Evolutionary conservation across 2,329 filamentous ascomycete species (phyloP).

Genomic region (Xylaria sp.): DNA sequence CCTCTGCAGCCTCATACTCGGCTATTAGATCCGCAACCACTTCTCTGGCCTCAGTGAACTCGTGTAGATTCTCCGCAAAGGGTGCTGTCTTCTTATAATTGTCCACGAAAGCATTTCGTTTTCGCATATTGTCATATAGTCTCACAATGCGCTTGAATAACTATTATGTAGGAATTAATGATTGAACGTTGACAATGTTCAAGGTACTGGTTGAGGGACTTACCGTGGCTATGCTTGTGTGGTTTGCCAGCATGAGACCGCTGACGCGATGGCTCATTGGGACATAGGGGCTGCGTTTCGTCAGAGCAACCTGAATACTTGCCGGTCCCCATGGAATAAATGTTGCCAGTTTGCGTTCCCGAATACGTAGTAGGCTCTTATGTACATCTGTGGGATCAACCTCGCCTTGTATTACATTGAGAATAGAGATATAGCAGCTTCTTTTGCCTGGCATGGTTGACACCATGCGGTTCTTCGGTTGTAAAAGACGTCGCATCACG

Average conservation of each 20-base stretch:
- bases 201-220: constrained; percentile 42
- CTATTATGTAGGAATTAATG: constrained; percentile 49
- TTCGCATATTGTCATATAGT: constrained; percentile 93
- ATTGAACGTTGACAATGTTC: neutral
- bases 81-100: constrained; percentile 95
- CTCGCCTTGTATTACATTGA: constrained; percentile 99
- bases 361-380: constrained; percentile 95
- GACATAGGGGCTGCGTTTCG: constrained; percentile 95
- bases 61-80: constrained; percentile 88
- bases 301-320: constrained; percentile 95
- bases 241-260: constrained; percentile 96
- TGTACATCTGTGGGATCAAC: constrained; percentile 98
- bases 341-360: constrained; percentile 90
- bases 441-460: constrained; percentile 94
- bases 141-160: constrained; percentile 93
- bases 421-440: constrained; percentile 98
- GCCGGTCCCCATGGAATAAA: constrained; percentile 99
- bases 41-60: constrained; percentile 94
- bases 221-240: constrained; percentile 94
- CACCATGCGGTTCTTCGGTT: constrained; percentile 99
- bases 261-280: constrained; percentile 94
- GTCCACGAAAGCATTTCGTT: constrained; percentile 96
- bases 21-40: constrained; percentile 91
- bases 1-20: constrained; percentile 96
- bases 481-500: constrained; percentile 93